Evolutionary conservation across 2,329 filamentous ascomycete genomes (phyloP).

Genomic region (Magnaporthiopsis incrustans): DNA sequence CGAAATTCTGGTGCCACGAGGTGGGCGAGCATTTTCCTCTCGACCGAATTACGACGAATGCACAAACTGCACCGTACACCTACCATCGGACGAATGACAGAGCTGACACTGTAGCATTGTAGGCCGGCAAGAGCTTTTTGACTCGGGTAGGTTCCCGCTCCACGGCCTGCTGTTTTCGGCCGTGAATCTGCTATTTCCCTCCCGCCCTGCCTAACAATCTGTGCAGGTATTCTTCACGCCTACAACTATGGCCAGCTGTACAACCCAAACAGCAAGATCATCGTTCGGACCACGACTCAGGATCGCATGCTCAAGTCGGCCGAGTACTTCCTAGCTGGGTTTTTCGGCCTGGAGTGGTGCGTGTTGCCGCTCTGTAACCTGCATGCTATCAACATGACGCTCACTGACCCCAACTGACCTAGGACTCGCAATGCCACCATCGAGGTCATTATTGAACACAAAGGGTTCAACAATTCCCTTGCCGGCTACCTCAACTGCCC

Average conservation of each 20-base stretch:
- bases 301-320: slow-evolving; percentile 70
- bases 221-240: slow-evolving; percentile 54
- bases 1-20: slow-evolving; percentile 65
- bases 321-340: slow-evolving; percentile 71
- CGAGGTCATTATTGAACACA: slow-evolving; percentile 61
- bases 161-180: not conserved
- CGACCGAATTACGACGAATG: too few species aligned
- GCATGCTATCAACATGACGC: not conserved
- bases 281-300: slow-evolving; percentile 67
- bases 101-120: too few species aligned
- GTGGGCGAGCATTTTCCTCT: slow-evolving; percentile 8
- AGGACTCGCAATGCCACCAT: slow-evolving; percentile 62
- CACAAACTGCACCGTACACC: too few species aligned
- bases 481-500: slow-evolving; percentile 60
- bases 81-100: too few species aligned
- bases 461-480: slow-evolving; percentile 61
- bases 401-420: not conserved
- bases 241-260: slow-evolving; percentile 67
- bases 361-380: slow-evolving; percentile 6
- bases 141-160: slow-evolving; percentile 37
- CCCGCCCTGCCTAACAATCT: not conserved
- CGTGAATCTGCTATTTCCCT: not conserved
- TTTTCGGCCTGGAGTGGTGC: slow-evolving; percentile 65
- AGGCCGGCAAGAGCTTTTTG: slow-evolving; percentile 62
- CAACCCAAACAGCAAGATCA: slow-evolving; percentile 63